Evolutionary conservation across 805 yeast species (phyloP).

Genomic region (Candida wancherniae): DNA sequence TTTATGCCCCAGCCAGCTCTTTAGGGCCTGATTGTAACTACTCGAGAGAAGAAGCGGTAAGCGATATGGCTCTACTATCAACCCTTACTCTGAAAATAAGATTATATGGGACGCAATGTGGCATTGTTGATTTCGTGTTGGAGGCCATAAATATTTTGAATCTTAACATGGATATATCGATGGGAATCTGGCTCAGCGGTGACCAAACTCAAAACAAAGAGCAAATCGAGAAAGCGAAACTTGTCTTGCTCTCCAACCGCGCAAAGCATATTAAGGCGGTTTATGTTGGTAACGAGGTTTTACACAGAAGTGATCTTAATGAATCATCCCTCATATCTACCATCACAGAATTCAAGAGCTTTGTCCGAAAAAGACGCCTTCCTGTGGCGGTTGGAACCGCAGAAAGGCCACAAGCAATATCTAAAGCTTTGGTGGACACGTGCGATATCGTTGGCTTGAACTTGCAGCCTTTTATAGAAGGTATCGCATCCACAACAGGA

Average conservation of each 20-base stretch:
- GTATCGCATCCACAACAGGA: constrained; percentile 44
- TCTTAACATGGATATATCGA: constrained; percentile 50
- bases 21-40: constrained; percentile 52
- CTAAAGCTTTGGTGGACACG: constrained; percentile 30
- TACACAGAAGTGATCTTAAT: constrained; percentile 48
- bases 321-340: constrained; percentile 33
- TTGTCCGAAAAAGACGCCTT: constrained; percentile 26
- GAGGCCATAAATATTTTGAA: constrained; percentile 48
- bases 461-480: constrained; percentile 66
- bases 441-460: constrained; percentile 61
- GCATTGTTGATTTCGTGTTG: constrained; percentile 49
- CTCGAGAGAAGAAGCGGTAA: constrained; percentile 42
- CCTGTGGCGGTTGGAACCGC: constrained; percentile 58
- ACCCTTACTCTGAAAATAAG: constrained; percentile 54
- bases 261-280: constrained; percentile 43
- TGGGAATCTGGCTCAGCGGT: constrained; percentile 61
- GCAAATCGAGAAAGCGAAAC: constrained; percentile 45
- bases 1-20: constrained; percentile 54
- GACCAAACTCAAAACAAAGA: constrained; percentile 40
- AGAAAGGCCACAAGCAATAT: constrained; percentile 50
- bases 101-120: constrained; percentile 59
- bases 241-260: constrained; percentile 41
- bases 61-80: constrained; percentile 55
- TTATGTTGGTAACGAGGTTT: constrained; percentile 59
- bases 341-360: constrained; percentile 39